phyloP scores from a whole-genome alignment of 2,329 filamentous ascomycete species.

The Septoria petroselini region DNA sequence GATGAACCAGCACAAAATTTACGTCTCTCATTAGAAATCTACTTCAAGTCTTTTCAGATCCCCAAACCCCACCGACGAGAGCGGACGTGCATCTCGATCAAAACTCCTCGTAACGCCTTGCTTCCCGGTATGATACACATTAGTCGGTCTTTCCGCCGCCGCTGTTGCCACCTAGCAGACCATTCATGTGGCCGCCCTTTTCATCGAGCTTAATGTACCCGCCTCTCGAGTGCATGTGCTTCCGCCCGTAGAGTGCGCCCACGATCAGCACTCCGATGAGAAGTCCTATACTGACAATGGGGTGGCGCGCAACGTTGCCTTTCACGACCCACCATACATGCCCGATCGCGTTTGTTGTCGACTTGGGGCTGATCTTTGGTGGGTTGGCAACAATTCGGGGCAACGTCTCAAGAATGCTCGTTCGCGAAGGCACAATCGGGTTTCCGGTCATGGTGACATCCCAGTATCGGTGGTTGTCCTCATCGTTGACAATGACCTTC shows the following conservation, averaged over 20 bases:
- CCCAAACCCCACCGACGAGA: too few species aligned
- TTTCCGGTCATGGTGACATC: slow-evolving; percentile 86
- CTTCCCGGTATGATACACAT: neutral
- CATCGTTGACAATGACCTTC: slow-evolving; percentile 92
- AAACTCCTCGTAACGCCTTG: slow-evolving; percentile 1
- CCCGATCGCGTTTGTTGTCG: slow-evolving; percentile 69
- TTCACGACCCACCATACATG: slow-evolving; percentile 59
- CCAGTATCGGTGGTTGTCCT: slow-evolving; percentile 94
- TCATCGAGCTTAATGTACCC: slow-evolving; percentile 46
- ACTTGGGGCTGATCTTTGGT: slow-evolving; percentile 70
- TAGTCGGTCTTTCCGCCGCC: slow-evolving; percentile 23
- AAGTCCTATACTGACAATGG: slow-evolving; percentile 51
- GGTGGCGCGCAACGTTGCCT: slow-evolving; percentile 45
- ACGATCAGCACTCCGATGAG: slow-evolving; percentile 51
- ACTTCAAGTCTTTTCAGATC: too few species aligned
- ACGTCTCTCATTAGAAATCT: too few species aligned
- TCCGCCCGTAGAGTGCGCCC: slow-evolving; percentile 31
- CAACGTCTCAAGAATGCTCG: slow-evolving; percentile 84
- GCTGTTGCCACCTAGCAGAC: slow-evolving; percentile 58
- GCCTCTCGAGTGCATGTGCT: slow-evolving; percentile 32
- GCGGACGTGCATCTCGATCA: neutral
- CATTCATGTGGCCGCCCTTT: slow-evolving; percentile 63
- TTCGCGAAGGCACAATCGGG: slow-evolving; percentile 82
- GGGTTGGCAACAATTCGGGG: slow-evolving; percentile 66
- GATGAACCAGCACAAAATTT: too few species aligned